These are phyloP conservation scores for Penicillium chermesinum DNA, from an alignment of 495 filamentous ascomycete species.

Conservation along the genomic window DNA sequence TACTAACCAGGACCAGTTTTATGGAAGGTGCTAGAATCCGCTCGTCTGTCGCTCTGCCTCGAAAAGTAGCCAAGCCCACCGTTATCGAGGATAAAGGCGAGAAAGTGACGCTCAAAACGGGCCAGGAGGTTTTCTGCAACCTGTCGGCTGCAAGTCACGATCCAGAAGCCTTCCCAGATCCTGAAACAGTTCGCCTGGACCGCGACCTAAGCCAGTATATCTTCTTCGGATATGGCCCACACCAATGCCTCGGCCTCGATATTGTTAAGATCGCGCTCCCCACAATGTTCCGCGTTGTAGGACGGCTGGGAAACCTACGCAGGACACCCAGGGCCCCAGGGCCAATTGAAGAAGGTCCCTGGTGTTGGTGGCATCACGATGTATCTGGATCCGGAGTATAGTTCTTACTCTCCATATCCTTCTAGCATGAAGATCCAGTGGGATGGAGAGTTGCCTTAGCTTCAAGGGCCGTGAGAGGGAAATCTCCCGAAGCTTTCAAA, in stretches of 20 bases:
- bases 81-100: slow-evolving; percentile 38
- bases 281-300: slow-evolving; percentile 56
- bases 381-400: slow-evolving; percentile 70
- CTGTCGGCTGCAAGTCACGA: slow-evolving; percentile 53
- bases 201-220: slow-evolving; percentile 60
- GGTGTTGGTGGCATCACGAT: slow-evolving; percentile 51
- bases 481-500: background rate
- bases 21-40: slow-evolving; percentile 58
- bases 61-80: slow-evolving; percentile 36
- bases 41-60: slow-evolving; percentile 50
- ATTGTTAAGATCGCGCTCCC: slow-evolving; percentile 54
- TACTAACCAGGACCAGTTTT: slow-evolving; percentile 34
- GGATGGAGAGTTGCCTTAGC: slow-evolving; percentile 37
- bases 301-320: slow-evolving; percentile 50
- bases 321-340: slow-evolving; percentile 61
- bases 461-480: background rate
- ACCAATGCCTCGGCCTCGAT: slow-evolving; percentile 54
- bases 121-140: slow-evolving; percentile 46
- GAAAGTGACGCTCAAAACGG: slow-evolving; percentile 40
- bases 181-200: slow-evolving; percentile 55
- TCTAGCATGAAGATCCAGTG: slow-evolving; percentile 53
- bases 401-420: slow-evolving; percentile 65
- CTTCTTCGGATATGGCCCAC: slow-evolving; percentile 57
- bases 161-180: slow-evolving; percentile 57
- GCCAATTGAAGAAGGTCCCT: slow-evolving; percentile 60